Conservation (phyloP, 192 early-diverging fungal species). For the Ramicandelaber brevisporus region DNA sequence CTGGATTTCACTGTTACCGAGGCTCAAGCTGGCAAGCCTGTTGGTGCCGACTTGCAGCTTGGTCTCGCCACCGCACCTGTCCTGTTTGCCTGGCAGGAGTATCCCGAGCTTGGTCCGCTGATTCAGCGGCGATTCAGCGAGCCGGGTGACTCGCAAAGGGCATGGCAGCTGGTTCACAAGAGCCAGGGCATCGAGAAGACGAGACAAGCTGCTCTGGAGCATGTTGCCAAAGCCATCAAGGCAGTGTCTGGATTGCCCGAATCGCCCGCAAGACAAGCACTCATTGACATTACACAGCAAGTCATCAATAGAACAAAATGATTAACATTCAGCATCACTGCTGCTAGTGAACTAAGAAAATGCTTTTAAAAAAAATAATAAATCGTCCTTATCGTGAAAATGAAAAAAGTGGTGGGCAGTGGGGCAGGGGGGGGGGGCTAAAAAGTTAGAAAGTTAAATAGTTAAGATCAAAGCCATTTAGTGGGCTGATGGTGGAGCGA, state of each 20-base stretch:
- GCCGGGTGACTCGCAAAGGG: conserved; percentile 48
- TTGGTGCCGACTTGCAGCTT: conserved; percentile 65
- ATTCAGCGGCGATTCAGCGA: conserved; percentile 67
- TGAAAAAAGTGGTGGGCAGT: no score
- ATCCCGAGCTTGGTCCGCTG: conserved; percentile 51
- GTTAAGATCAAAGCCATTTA: conserved; percentile 1
- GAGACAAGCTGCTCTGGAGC: conserved; percentile 37
- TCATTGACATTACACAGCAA: conserved; percentile 55
- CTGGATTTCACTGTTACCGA: conserved; percentile 61
- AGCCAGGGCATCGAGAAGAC: conserved; percentile 58
- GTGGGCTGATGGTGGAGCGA: conserved; percentile 17
- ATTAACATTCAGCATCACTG: no score
- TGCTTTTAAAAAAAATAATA: no score
- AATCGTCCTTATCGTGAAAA: no score
- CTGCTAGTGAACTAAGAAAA: no score
- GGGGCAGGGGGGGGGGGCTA: no score
- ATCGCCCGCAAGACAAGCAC: conserved; percentile 45
- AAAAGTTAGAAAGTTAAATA: no score
- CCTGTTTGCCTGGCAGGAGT: conserved; percentile 75
- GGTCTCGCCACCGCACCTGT: conserved; percentile 87
- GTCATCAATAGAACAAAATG: conserved; percentile 64
- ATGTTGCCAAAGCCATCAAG: conserved; percentile 46
- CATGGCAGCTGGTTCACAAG: conserved; percentile 47
- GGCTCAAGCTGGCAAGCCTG: conserved; percentile 69
- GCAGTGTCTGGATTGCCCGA: conserved; percentile 38